Conservation (phyloP, 768 basidiomycete genomes). For the Pulveroboletus sp. region DNA sequence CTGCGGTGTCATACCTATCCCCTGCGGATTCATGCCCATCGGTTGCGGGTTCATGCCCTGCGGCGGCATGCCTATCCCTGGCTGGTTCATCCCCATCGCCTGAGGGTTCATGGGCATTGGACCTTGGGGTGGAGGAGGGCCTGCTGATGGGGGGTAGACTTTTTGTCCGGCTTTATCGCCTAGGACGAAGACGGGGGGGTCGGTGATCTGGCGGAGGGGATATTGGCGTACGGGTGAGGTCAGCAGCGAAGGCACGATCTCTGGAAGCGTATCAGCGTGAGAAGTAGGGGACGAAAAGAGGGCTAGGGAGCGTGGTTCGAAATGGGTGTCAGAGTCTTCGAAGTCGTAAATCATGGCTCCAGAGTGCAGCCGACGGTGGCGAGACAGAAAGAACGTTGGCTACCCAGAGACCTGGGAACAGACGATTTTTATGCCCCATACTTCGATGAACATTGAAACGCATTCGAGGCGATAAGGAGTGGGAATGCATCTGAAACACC, state of each 20-base stretch:
- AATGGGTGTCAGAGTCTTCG: not conserved
- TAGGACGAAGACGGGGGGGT: constrained; percentile 63
- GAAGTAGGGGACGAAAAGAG: constrained; percentile 9
- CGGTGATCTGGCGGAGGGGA: constrained; percentile 63
- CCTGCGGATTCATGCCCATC: constrained; percentile 21
- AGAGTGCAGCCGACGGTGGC: not conserved
- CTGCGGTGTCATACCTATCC: constrained; percentile 38
- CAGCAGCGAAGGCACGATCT: constrained; percentile 52
- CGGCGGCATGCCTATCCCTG: constrained; percentile 22
- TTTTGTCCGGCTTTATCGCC: constrained; percentile 76
- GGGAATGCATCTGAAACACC: constrained; percentile 21
- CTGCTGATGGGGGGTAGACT: constrained; percentile 37
- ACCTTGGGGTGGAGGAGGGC: constrained; percentile 30
- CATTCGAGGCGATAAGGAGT: constrained; percentile 8
- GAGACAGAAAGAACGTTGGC: not conserved
- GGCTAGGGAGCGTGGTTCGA: not conserved
- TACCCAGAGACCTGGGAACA: not conserved
- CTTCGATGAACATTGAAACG: not conserved
- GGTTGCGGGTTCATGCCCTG: constrained; percentile 26
- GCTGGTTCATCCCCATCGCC: constrained; percentile 23
- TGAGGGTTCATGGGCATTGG: constrained; percentile 26
- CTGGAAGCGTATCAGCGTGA: constrained; percentile 35
- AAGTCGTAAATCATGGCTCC: not conserved
- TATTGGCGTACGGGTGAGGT: constrained; percentile 66
- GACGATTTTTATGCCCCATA: not conserved